Evolutionary conservation across 179 eudicot species (phyloP).

Genomic region (Actinidia polygama): DNA sequence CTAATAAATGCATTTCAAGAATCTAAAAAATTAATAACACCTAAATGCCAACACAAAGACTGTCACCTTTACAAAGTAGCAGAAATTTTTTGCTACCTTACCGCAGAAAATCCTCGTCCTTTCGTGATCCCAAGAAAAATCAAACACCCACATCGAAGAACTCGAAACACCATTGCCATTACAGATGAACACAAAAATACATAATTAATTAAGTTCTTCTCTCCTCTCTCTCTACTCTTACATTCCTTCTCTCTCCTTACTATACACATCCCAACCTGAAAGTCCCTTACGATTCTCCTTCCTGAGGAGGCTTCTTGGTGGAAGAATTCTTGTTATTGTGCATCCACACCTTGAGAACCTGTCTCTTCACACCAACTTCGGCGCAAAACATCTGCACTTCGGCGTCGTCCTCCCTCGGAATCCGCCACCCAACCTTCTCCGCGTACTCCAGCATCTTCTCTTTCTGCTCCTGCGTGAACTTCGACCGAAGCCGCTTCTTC

Average conservation of each 20-base stretch:
- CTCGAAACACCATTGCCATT: neutral
- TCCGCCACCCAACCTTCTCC: constrained; percentile 56
- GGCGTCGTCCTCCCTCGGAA: constrained; percentile 45
- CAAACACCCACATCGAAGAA: neutral
- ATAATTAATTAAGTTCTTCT: neutral
- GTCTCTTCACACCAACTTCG: constrained; percentile 40
- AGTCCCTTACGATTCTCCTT: neutral
- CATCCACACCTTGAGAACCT: constrained; percentile 54
- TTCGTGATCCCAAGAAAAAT: neutral
- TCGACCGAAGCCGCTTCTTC: constrained; percentile 46
- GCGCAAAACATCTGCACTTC: constrained; percentile 41
- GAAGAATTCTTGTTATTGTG: constrained; percentile 39
- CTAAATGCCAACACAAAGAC: too few species aligned
- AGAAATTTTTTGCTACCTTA: too few species aligned
- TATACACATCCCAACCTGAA: neutral
- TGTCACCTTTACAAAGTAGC: too few species aligned
- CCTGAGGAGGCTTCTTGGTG: neutral
- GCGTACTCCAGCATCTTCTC: constrained; percentile 49
- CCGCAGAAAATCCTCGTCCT: neutral
- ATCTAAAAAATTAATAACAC: too few species aligned
- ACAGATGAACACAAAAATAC: neutral
- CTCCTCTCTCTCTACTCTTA: neutral
- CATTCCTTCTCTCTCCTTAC: neutral
- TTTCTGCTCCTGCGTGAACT: constrained; percentile 58
- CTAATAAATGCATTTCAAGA: too few species aligned